These are phyloP conservation scores for Fusarium scirpi DNA, from an alignment of 2,329 filamentous ascomycete genomes.

Conservation along the genomic window DNA sequence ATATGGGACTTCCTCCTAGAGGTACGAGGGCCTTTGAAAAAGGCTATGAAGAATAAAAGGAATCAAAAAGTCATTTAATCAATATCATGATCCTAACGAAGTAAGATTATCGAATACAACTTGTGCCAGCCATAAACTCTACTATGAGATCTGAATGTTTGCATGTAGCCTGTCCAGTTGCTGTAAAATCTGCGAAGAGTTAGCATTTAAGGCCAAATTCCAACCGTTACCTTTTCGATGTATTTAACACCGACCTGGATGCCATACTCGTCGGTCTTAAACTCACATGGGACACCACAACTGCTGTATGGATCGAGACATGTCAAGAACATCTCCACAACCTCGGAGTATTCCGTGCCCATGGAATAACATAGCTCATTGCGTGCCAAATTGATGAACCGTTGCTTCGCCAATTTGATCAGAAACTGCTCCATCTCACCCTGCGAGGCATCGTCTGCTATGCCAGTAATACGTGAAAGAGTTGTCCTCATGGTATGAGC, in stretches of 20 bases:
- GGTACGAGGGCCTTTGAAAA: constrained; percentile 39
- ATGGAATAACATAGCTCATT: constrained; percentile 40
- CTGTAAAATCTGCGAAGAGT: background rate
- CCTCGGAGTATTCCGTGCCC: constrained; percentile 48
- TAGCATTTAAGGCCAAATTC: background rate
- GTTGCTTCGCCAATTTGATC: background rate
- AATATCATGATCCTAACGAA: constrained; percentile 26
- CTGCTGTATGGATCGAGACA: constrained; percentile 51
- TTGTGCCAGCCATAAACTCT: background rate
- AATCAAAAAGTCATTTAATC: constrained; percentile 45
- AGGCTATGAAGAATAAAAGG: constrained; percentile 45
- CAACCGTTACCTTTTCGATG: constrained; percentile 16
- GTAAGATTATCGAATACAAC: background rate
- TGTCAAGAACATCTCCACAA: constrained; percentile 52
- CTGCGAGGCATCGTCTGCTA: background rate
- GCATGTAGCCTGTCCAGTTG: background rate
- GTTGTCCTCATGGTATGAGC: background rate
- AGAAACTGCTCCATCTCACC: background rate
- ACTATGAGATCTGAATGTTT: background rate
- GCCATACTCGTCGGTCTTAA: constrained; percentile 21
- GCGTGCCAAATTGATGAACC: background rate
- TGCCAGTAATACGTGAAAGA: background rate
- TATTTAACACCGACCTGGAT: constrained; percentile 23
- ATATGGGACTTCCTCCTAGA: constrained; percentile 45
- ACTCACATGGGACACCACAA: constrained; percentile 46